These are phyloP conservation scores for Starmerella tilneyi DNA, from an alignment of 805 yeast species.

Conservation along the genomic window DNA sequence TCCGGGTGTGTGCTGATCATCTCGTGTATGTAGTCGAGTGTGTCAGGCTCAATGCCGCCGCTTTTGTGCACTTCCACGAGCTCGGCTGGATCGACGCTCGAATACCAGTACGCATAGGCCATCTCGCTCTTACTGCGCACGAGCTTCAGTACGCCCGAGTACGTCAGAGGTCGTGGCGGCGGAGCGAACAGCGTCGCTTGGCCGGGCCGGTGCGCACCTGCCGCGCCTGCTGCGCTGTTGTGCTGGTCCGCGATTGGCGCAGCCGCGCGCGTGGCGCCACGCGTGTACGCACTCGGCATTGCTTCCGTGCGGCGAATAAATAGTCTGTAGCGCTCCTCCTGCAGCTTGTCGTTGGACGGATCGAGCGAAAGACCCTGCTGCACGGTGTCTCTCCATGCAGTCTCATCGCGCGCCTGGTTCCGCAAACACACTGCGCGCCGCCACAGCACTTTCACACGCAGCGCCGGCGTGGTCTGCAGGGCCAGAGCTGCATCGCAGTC, in stretches of 20 bases:
- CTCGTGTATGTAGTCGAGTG: slow-evolving; percentile 20
- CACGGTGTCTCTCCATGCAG: slow-evolving; percentile 13
- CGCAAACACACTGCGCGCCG: slow-evolving; percentile 21
- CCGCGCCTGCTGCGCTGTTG: background rate
- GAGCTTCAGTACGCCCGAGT: slow-evolving; percentile 17
- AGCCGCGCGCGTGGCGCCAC: background rate
- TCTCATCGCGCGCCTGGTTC: slow-evolving; percentile 12
- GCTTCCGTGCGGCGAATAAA: slow-evolving; percentile 10
- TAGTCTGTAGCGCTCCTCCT: slow-evolving; percentile 10
- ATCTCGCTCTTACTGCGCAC: slow-evolving; percentile 13
- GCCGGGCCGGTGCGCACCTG: background rate
- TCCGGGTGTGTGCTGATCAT: slow-evolving; percentile 15
- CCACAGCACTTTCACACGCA: slow-evolving; percentile 19
- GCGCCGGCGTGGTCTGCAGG: background rate
- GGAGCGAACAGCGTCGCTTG: background rate
- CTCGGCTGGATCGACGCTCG: slow-evolving; percentile 13
- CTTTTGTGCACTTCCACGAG: slow-evolving; percentile 17
- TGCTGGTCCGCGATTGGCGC: too few species aligned
- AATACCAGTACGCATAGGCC: slow-evolving; percentile 20
- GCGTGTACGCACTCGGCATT: slow-evolving; percentile 12
- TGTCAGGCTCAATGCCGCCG: slow-evolving; percentile 25
- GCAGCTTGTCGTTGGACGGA: slow-evolving; percentile 19
- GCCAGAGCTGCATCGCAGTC: slow-evolving; percentile 22
- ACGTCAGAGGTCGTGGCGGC: slow-evolving; percentile 23
- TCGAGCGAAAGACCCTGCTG: slow-evolving; percentile 21